Base-by-base conservation (phyloP, 495 filamentous ascomycete species). In the Apodospora peruviana region DNA sequence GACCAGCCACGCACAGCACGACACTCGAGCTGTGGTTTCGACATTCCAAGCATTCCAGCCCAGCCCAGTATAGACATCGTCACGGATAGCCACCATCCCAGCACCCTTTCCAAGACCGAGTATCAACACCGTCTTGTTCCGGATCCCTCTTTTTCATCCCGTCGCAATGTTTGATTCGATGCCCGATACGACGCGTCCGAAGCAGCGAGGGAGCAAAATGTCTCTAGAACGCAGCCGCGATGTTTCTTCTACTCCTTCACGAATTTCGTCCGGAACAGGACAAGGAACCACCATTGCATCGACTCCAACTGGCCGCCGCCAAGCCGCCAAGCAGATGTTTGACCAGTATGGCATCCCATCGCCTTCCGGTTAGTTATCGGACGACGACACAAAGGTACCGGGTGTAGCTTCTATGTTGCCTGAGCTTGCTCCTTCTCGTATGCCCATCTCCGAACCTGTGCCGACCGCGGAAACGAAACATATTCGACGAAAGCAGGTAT, bases 341-440 rank as follows among this genome's bases (percentile, higher is more conserved):
- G 56, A 61, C 27, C 62, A 64, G 32, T 64, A 68, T 45, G 51
- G 55, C 14, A 59, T 69, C 39, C 53, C 58, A 24, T 59, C 56
- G 7, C 68, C 67, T 50, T 48, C 65, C 24, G 62, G 67, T 56
- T 71, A 62, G 70, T 52, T 71, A 54, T 71, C 68, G 36, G 65
- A 72, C 37, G 58, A 58, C 21, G 66, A 65, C 25, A 52, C 11
- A 16, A 23, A 23, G 21, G 40, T 2, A 44, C 41, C 21, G 36
- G 29, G 20, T 20, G 25, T 5, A 14, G 23, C 23, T 35, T 38
- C 20, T 27, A 19, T 14, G 24, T 23, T 14, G 18, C 23, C 43
- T 51, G 47, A 60, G 59, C 36, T 53, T 65, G 43, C 71, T 66
- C 47, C 69, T 69, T 46, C 40, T 72, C n/a, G 70, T 67, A n/a